These are phyloP conservation scores for Microbotryum intermedium DNA, from an alignment of 1,284 basidiomycete species.

Conservation along the genomic window DNA sequence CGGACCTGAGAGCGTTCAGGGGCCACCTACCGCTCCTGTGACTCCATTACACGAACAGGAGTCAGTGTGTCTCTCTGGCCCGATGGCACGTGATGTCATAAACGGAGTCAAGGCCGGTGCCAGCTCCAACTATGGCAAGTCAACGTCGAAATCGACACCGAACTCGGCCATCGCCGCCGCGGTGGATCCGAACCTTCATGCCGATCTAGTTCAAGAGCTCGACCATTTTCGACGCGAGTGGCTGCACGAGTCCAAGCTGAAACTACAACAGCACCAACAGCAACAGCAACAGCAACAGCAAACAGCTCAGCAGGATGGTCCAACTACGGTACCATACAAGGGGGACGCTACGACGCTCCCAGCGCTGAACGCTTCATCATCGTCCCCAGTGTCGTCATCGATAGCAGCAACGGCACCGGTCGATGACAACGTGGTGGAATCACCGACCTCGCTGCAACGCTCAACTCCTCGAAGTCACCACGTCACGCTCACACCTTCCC, in stretches of 20 bases:
- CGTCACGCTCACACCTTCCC: neutral
- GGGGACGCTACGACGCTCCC: neutral
- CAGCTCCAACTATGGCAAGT: too few relatives aligned
- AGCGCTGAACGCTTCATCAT: neutral
- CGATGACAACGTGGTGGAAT: neutral
- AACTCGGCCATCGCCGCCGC: too few relatives aligned
- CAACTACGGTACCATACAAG: neutral
- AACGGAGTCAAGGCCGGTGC: too few relatives aligned
- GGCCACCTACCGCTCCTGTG: too few relatives aligned
- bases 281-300: neutral
- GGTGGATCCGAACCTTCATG: too few relatives aligned
- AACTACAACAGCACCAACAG: neutral
- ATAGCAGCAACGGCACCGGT: neutral
- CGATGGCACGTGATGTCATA: too few relatives aligned
- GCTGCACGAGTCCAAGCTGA: conserved; percentile 5
- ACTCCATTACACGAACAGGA: too few relatives aligned
- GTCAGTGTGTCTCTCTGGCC: too few relatives aligned
- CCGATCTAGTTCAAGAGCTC: conserved; percentile 20
- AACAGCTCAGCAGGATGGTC: neutral
- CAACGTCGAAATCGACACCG: too few relatives aligned
- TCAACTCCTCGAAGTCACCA: neutral
- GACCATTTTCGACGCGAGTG: conserved; percentile 16
- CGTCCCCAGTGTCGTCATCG: neutral
- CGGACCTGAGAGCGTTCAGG: too few relatives aligned
- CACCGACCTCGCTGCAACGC: neutral